phyloP scores from a whole-genome alignment of 192 early-diverging fungal genomes.

The Coemansia sp. region DNA sequence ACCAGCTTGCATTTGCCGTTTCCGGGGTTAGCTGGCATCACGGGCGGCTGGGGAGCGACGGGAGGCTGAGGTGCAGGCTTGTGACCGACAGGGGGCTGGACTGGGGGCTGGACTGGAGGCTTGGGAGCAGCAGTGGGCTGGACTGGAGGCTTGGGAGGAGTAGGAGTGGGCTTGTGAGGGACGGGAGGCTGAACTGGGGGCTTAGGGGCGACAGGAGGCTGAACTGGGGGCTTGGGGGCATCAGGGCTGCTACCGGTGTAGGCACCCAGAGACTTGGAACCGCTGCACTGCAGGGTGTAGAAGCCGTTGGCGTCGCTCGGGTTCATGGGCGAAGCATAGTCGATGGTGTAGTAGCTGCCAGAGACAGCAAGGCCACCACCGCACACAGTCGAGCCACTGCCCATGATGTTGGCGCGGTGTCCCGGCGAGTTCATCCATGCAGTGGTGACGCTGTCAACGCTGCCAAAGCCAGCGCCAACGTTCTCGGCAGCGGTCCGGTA shows the following conservation, averaged over 20 bases:
- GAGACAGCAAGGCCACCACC: slow-evolving; percentile 43
- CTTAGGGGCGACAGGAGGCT: not conserved
- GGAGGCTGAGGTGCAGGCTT: not conserved
- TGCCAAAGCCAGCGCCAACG: slow-evolving; percentile 23
- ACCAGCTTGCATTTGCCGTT: slow-evolving; percentile 56
- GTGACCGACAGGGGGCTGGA: slow-evolving; percentile 4
- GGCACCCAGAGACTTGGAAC: slow-evolving; percentile 30
- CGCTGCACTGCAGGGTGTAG: slow-evolving; percentile 40
- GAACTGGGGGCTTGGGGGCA: slow-evolving; percentile 19
- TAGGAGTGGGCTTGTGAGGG: not conserved
- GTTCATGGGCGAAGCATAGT: slow-evolving; percentile 46
- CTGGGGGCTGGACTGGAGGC: slow-evolving; percentile 3
- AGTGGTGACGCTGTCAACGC: slow-evolving; percentile 10
- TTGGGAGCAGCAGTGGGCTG: slow-evolving; percentile 5
- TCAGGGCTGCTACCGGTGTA: slow-evolving; percentile 1
- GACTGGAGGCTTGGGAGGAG: not conserved
- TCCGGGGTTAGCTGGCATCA: not conserved
- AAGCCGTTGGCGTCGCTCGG: slow-evolving; percentile 7
- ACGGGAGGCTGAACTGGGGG: not conserved
- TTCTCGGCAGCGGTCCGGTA: slow-evolving; percentile 52
- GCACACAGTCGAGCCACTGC: slow-evolving; percentile 45
- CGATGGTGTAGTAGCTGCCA: slow-evolving; percentile 31
- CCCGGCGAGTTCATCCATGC: slow-evolving; percentile 58
- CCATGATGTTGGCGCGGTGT: slow-evolving; percentile 57
- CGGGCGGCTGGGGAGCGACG: not conserved